Conservation (phyloP, 164 flowering plant species). For the Chimonanthus salicifolius region DNA sequence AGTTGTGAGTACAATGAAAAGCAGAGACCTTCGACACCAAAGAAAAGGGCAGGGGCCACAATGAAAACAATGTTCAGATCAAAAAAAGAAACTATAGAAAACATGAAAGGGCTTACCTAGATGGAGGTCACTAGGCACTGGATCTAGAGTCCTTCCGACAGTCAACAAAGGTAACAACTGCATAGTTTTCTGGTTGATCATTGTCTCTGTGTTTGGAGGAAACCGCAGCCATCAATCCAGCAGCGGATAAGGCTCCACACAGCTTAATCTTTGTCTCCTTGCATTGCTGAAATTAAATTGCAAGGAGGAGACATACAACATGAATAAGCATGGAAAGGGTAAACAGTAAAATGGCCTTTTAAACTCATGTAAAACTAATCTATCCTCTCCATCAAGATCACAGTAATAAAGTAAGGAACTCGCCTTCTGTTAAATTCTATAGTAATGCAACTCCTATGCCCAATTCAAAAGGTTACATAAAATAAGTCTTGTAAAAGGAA, state of each 20-base stretch:
- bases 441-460: no score
- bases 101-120: constrained; percentile 32
- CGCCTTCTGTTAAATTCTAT: no score
- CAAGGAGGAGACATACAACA: background rate
- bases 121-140: constrained; percentile 37
- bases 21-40: no score
- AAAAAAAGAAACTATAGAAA: background rate
- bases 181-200: constrained; percentile 58
- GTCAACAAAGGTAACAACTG: constrained; percentile 58
- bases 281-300: constrained; percentile 49
- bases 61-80: background rate
- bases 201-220: constrained; percentile 35
- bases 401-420: no score
- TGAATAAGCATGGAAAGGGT: background rate
- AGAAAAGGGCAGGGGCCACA: background rate
- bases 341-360: no score
- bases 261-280: constrained; percentile 53
- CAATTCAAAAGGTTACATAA: no score
- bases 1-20: no score
- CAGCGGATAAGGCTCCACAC: constrained; percentile 62
- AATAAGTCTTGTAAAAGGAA: no score
- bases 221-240: constrained; percentile 59
- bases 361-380: no score
- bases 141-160: constrained; percentile 73
- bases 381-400: no score